These are phyloP conservation scores for Bipolaris victoriae DNA, from an alignment of 2,329 filamentous ascomycete species.

Conservation along the genomic window DNA sequence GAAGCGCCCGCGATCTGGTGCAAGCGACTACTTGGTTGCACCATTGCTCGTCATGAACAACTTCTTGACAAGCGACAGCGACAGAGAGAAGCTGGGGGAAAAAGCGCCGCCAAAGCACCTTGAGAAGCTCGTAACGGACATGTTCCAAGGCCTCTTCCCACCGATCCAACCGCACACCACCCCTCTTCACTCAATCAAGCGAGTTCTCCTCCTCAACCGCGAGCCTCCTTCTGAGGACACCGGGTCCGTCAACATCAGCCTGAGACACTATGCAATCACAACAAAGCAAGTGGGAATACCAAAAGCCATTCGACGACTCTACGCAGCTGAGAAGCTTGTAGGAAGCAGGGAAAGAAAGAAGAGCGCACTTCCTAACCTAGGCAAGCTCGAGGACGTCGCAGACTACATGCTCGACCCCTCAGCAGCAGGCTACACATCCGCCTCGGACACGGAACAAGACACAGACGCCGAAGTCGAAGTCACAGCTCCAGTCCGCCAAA, in stretches of 20 bases:
- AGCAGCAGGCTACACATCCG: constrained; percentile 85
- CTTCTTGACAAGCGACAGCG: constrained; percentile 69
- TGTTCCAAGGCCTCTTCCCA: constrained; percentile 96
- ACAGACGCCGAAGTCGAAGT: constrained; percentile 97
- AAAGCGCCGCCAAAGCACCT: constrained; percentile 89
- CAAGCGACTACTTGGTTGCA: constrained; percentile 78
- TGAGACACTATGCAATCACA: constrained; percentile 94
- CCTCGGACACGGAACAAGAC: constrained; percentile 90
- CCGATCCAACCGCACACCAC: constrained; percentile 92
- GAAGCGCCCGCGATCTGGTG: constrained; percentile 81
- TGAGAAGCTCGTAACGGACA: constrained; percentile 87
- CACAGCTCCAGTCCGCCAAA: constrained; percentile 63
- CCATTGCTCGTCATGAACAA: constrained; percentile 99
- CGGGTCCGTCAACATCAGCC: constrained; percentile 76
- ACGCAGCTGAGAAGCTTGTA: constrained; percentile 81
- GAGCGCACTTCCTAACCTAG: constrained; percentile 79
- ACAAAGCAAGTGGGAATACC: constrained; percentile 86
- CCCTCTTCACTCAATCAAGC: constrained; percentile 87
- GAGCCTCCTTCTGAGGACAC: constrained; percentile 59
- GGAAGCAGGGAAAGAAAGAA: constrained; percentile 64
- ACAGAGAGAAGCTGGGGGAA: constrained; percentile 40
- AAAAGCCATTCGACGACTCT: constrained; percentile 80
- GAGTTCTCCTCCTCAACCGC: constrained; percentile 88
- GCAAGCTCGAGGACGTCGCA: constrained; percentile 88
- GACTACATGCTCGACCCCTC: constrained; percentile 87